A percentile compares a stretch with the other conserved stretches of the same genome.
Conservation (phyloP, 2,329 filamentous ascomycete genomes). For the Botryosphaeria agaves region DNA sequence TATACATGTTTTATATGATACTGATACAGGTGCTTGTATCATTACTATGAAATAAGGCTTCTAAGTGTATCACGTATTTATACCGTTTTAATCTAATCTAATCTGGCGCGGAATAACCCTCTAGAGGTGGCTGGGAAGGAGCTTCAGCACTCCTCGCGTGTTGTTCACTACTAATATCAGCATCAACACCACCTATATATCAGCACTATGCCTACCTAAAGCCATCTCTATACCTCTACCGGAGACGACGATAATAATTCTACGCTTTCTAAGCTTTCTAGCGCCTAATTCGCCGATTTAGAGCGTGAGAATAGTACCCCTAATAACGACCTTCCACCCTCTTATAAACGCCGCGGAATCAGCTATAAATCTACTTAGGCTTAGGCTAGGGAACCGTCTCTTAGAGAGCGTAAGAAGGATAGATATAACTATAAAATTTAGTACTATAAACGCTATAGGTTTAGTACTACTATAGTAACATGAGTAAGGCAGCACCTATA, state of each 20-base stretch:
- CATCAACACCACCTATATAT: not conserved
- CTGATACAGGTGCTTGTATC: too few relatives aligned
- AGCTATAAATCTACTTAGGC: not conserved
- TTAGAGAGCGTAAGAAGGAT: not conserved
- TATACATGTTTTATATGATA: too few relatives aligned
- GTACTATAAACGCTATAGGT: not conserved
- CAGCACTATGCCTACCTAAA: not conserved
- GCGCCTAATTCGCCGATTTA: not conserved
- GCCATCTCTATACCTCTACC: not conserved
- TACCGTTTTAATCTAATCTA: too few relatives aligned
- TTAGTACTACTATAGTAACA: not conserved
- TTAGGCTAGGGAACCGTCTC: not conserved
- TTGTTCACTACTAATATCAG: not conserved
- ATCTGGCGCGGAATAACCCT: too few relatives aligned
- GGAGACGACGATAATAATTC: not conserved
- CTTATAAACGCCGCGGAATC: not conserved
- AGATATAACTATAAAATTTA: too few relatives aligned
- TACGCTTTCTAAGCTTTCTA: not conserved
- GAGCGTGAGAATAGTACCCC: not conserved
- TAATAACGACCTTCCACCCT: not conserved
- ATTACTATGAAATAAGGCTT: too few relatives aligned
- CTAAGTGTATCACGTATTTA: too few relatives aligned
- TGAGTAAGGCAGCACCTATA: not conserved
- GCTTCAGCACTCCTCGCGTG: too few relatives aligned
- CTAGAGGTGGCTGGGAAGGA: too few relatives aligned